Evolutionary conservation across 208 protist genomes (phyloP).

Genomic region (Trypanosomatidae sp.): DNA sequence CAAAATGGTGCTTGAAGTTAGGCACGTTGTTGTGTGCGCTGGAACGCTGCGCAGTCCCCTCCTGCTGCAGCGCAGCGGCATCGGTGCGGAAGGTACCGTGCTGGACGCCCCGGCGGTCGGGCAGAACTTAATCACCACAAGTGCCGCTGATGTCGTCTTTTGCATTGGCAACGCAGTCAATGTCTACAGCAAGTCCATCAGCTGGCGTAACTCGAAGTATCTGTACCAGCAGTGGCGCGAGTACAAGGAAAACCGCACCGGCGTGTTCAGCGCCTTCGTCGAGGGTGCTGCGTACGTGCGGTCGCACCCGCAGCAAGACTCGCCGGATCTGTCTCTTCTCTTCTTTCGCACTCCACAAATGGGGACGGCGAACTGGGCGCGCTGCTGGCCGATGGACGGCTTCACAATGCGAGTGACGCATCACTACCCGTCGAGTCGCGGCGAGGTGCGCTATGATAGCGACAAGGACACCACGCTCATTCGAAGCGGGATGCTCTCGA

Average conservation of each 20-base stretch:
- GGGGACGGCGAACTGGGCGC: constrained; percentile 27
- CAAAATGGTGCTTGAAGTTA: constrained; percentile 3
- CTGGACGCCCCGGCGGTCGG: constrained; percentile 47
- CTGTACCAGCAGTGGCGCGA: constrained; percentile 66
- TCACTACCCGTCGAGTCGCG: constrained; percentile 67
- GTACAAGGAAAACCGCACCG: constrained; percentile 61
- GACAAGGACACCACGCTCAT: constrained; percentile 21
- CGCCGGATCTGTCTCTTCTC: constrained; percentile 52
- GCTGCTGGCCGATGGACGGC: constrained; percentile 40
- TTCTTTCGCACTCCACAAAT: constrained; percentile 70
- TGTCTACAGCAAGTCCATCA: constrained; percentile 66
- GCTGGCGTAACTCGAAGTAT: constrained; percentile 53
- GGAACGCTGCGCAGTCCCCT: constrained; percentile 57
- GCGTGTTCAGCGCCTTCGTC: constrained; percentile 56
- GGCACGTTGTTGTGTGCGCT: constrained; percentile 45
- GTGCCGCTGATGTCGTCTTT: constrained; percentile 52
- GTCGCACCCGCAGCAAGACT: constrained; percentile 23
- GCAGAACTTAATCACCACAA: constrained; percentile 62
- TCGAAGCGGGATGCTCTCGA: constrained; percentile 45
- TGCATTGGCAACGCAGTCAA: constrained; percentile 22
- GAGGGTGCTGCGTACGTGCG: constrained; percentile 68
- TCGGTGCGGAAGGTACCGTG: constrained; percentile 40
- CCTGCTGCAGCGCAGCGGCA: constrained; percentile 64
- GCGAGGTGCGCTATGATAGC: constrained; percentile 33
- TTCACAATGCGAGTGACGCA: constrained; percentile 69